phyloP scores from a whole-genome alignment of 768 basidiomycete genomes.

The Porpolomopsis calyptriformis region DNA sequence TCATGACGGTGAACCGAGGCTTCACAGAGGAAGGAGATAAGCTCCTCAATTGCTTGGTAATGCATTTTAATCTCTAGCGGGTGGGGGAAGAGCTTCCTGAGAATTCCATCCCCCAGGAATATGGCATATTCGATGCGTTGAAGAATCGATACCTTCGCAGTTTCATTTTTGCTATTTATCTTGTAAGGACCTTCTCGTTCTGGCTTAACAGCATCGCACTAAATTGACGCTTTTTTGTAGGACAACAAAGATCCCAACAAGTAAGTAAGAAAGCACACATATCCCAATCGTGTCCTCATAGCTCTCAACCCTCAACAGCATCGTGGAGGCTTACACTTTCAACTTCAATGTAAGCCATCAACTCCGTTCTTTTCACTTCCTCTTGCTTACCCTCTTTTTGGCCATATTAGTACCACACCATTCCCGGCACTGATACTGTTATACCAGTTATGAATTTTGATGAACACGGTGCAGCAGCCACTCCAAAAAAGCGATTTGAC shows the following conservation, averaged over 20 bases:
- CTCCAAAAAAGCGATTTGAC: constrained; percentile 25
- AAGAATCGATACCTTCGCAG: constrained; percentile 76
- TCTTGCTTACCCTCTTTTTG: background rate
- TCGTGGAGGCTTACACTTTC: constrained; percentile 83
- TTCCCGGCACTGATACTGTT: constrained; percentile 47
- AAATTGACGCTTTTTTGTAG: constrained; percentile 26
- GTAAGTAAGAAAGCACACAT: constrained; percentile 44
- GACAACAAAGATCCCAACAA: constrained; percentile 81
- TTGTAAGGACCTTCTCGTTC: constrained; percentile 36
- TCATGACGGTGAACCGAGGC: constrained; percentile 63
- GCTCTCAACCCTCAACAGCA: constrained; percentile 31
- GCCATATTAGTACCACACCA: constrained; percentile 58
- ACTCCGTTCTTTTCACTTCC: background rate
- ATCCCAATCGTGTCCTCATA: constrained; percentile 15
- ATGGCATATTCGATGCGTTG: constrained; percentile 79
- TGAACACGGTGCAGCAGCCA: constrained; percentile 43
- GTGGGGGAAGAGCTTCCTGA: background rate
- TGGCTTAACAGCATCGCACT: background rate
- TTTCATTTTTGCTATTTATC: constrained; percentile 77
- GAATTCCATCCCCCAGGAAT: constrained; percentile 40
- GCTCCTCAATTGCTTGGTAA: constrained; percentile 70
- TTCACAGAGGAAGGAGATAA: constrained; percentile 77
- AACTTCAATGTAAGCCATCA: constrained; percentile 53
- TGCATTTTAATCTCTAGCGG: constrained; percentile 10
- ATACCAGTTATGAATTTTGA: constrained; percentile 71